Percentiles rank a stretch among this genome's conserved stretches.
Evolutionary conservation across 2,329 filamentous ascomycete species (phyloP).

Genomic region (Paraphoma sp.): DNA sequence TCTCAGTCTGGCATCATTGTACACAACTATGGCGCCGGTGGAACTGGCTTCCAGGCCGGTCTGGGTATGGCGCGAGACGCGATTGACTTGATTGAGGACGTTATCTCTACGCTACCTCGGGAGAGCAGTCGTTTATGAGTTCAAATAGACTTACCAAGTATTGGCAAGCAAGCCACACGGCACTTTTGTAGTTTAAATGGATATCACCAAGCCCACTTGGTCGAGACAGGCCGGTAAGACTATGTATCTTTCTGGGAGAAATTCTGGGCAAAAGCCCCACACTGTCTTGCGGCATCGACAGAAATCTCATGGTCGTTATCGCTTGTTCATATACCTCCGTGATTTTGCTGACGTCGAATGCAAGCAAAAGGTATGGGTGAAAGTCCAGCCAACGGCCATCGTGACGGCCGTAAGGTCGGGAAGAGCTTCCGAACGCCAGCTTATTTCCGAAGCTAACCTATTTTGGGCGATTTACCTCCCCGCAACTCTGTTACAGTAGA

Average conservation of each 20-base stretch:
- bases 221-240: no score
- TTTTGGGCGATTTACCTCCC: no score
- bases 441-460: no score
- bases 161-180: no score
- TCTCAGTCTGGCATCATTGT: slow-evolving; percentile 13
- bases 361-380: not conserved
- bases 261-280: not conserved
- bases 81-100: slow-evolving; percentile 10
- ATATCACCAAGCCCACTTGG: no score
- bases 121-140: slow-evolving; percentile 3
- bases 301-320: slow-evolving; percentile 12
- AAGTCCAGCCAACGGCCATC: not conserved
- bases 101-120: slow-evolving; percentile 2
- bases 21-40: slow-evolving; percentile 25
- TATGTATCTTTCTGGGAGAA: no score
- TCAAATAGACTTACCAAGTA: not conserved
- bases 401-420: not conserved
- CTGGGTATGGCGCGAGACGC: slow-evolving; percentile 25
- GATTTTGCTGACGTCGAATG: not conserved
- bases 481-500: no score
- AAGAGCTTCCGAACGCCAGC: not conserved
- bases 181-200: no score
- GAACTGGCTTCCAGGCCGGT: slow-evolving; percentile 23
- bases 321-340: slow-evolving; percentile 13
- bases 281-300: slow-evolving; percentile 13